Conservation (phyloP, 2,329 filamentous ascomycete species). For the Acrocalymma vagum region DNA sequence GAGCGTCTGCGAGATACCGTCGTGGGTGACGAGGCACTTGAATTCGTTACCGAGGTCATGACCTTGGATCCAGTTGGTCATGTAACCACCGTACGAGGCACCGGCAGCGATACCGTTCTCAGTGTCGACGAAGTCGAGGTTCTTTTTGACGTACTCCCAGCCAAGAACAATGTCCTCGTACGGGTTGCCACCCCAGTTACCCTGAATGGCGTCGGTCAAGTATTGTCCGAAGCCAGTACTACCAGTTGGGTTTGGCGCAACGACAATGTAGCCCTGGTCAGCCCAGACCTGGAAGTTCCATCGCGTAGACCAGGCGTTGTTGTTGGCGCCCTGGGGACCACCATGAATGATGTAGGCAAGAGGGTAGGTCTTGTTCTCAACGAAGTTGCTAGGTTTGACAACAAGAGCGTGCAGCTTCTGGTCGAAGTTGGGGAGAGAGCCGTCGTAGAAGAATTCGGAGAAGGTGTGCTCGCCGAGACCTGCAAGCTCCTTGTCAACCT, state of each 20-base stretch:
- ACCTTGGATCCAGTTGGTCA: conserved; percentile 85
- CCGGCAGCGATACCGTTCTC: conserved; percentile 76
- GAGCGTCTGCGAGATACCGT: conserved; percentile 76
- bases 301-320: conserved; percentile 78
- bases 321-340: conserved; percentile 80
- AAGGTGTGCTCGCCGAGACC: conserved; percentile 70
- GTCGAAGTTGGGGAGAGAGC: conserved; percentile 59
- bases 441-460: conserved; percentile 76
- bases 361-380: conserved; percentile 76
- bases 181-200: conserved; percentile 86
- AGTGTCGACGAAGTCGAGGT: conserved; percentile 74
- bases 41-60: conserved; percentile 83
- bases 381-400: conserved; percentile 70
- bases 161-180: conserved; percentile 84
- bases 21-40: conserved; percentile 87
- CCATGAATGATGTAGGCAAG: conserved; percentile 83
- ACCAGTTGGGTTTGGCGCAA: conserved; percentile 84
- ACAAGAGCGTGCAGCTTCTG: conserved; percentile 74
- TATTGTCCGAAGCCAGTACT: conserved; percentile 85
- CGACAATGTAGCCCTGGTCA: conserved; percentile 85
- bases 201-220: conserved; percentile 77
- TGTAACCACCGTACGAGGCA: conserved; percentile 60
- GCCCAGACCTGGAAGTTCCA: conserved; percentile 90
- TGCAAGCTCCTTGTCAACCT: conserved; percentile 70
- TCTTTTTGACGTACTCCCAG: conserved; percentile 75